phyloP scores from a whole-genome alignment of 169 alveolate species.

The Prorocentrum cordatum region DNA sequence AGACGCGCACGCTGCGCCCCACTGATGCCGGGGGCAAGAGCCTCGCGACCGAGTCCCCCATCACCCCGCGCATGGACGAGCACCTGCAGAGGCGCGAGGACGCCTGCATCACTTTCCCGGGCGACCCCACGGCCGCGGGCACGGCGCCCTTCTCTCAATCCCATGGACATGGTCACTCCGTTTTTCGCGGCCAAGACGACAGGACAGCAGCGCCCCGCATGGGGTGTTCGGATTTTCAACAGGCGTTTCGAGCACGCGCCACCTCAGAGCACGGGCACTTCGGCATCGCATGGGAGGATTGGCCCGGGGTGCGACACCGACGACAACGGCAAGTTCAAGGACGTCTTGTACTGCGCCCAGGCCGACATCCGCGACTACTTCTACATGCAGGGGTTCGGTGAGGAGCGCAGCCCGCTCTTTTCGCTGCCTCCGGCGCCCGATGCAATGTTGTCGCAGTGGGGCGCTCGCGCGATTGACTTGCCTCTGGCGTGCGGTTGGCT shows the following conservation, averaged over 20 bases:
- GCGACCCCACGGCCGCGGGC: neutral
- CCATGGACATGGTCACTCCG: neutral
- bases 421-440: too few species aligned
- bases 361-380: conserved; percentile 5
- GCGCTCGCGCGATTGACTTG: too few species aligned
- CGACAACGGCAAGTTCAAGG: too few species aligned
- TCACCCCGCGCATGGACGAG: neutral
- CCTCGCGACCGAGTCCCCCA: neutral
- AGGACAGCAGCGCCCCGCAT: neutral
- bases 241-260: neutral
- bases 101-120: neutral
- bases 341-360: neutral
- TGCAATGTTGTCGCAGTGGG: too few species aligned
- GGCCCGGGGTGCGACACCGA: too few species aligned
- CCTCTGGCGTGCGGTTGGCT: too few species aligned
- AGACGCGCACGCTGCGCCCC: neutral
- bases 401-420: too few species aligned
- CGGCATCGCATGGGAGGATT: neutral
- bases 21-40: neutral
- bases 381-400: neutral
- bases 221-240: neutral
- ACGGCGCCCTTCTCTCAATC: neutral
- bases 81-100: neutral
- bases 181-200: neutral
- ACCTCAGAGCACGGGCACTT: neutral